Evolutionary conservation across 2,329 filamentous ascomycete species (phyloP).

Genomic region (Grosmannia serpens): DNA sequence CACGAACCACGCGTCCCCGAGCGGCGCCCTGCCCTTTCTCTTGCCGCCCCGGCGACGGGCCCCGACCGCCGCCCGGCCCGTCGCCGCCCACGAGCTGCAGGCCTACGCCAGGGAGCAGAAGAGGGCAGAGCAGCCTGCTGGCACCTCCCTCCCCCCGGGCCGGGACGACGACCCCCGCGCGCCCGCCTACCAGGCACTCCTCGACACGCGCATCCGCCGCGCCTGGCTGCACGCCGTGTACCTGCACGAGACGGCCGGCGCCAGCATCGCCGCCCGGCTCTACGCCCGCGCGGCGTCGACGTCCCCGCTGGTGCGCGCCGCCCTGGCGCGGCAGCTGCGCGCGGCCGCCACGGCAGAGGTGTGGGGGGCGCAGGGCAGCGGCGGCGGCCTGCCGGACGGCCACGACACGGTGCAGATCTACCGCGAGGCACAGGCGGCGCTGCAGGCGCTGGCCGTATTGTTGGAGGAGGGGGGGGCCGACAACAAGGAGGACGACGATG

Average conservation of each 20-base stretch:
- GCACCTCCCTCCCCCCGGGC: neutral
- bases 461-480: slow-evolving; percentile 14
- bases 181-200: slow-evolving; percentile 66
- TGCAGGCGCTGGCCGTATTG: slow-evolving; percentile 32
- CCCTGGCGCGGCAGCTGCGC: slow-evolving; percentile 56
- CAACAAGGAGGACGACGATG: neutral
- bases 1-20: slow-evolving; percentile 87
- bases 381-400: slow-evolving; percentile 22
- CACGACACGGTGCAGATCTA: slow-evolving; percentile 28
- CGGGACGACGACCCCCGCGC: slow-evolving; percentile 20
- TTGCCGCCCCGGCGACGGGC: slow-evolving; percentile 39
- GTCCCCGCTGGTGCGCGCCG: slow-evolving; percentile 48
- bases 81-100: slow-evolving; percentile 16
- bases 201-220: slow-evolving; percentile 67
- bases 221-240: slow-evolving; percentile 87
- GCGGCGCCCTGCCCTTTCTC: slow-evolving; percentile 79
- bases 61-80: slow-evolving; percentile 6
- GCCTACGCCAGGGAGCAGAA: slow-evolving; percentile 8
- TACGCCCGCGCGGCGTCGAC: slow-evolving; percentile 57
- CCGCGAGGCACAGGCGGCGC: slow-evolving; percentile 30
- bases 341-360: slow-evolving; percentile 59
- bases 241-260: slow-evolving; percentile 30
- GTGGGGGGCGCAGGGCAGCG: slow-evolving; percentile 1
- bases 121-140: neutral
- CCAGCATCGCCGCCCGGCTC: slow-evolving; percentile 53